Conservation (phyloP, 306 rosid genomes). For the Vachellia collinsii region DNA sequence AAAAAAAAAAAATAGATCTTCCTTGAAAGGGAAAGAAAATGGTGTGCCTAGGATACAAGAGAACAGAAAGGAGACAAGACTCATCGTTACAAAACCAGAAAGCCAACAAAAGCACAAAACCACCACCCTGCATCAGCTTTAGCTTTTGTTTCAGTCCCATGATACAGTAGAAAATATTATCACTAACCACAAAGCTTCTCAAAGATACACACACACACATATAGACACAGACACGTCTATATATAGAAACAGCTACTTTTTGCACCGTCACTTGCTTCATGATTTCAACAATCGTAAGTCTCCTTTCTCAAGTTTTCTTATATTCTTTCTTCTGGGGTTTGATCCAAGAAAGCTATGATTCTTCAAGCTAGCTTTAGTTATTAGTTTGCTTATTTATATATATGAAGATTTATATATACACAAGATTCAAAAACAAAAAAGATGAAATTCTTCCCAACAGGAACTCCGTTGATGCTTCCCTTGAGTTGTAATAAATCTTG, state of each 20-base stretch:
- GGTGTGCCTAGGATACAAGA: not conserved
- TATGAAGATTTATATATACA: conserved; percentile 33
- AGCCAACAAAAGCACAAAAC: conserved; percentile 28
- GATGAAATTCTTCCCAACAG: conserved; percentile 46
- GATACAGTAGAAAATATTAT: conserved; percentile 60
- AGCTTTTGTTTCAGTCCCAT: conserved; percentile 70
- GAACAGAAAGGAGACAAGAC: conserved; percentile 52
- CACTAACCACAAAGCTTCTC: conserved; percentile 41
- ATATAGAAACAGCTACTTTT: not conserved
- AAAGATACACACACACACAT: not conserved
- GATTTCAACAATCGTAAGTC: conserved; percentile 73
- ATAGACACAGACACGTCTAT: not conserved
- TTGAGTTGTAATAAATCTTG: conserved; percentile 62
- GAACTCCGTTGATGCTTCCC: conserved; percentile 48
- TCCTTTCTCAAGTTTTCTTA: conserved; percentile 93
- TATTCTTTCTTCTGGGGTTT: conserved; percentile 76
- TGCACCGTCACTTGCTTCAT: conserved; percentile 86
- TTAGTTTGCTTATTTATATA: conserved; percentile 15
- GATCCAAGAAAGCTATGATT: conserved; percentile 93
- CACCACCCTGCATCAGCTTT: conserved; percentile 42
- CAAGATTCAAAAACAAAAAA: conserved; percentile 43
- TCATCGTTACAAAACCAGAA: conserved; percentile 61
- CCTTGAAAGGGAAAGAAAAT: conserved; percentile 23
- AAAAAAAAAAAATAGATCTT: no score
- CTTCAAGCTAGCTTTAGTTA: conserved; percentile 42